phyloP scores from a whole-genome alignment of 2,329 filamentous ascomycete species.

The Pseudocercospora crystallina region DNA sequence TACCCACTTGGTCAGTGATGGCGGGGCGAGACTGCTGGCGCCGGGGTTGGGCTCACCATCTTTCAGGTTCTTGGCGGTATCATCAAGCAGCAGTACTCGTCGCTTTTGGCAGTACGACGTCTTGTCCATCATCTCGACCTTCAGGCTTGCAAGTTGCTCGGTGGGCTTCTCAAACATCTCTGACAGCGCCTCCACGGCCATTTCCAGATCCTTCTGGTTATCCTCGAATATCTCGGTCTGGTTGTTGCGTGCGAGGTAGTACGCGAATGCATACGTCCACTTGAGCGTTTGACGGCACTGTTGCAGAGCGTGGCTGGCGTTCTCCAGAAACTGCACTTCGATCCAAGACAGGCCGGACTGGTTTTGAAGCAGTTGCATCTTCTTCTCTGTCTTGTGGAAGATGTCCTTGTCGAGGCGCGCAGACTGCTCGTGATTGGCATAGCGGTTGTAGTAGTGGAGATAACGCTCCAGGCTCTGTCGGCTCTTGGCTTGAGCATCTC shows the following conservation, averaged over 20 bases:
- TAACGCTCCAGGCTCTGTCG: slow-evolving; percentile 92
- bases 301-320: slow-evolving; percentile 88
- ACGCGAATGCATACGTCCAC: slow-evolving; percentile 99
- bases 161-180: slow-evolving; percentile 99
- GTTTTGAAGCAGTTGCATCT: slow-evolving; percentile 95
- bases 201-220: slow-evolving; percentile 96
- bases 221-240: slow-evolving; percentile 96
- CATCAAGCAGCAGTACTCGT: slow-evolving; percentile 81
- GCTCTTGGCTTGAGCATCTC: slow-evolving; percentile 88
- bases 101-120: slow-evolving; percentile 95
- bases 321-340: slow-evolving; percentile 94
- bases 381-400: slow-evolving; percentile 94
- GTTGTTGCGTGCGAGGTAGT: slow-evolving; percentile 95
- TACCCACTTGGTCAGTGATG: slow-evolving; percentile 10
- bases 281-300: slow-evolving; percentile 97
- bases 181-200: slow-evolving; percentile 95
- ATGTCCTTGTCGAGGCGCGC: slow-evolving; percentile 96
- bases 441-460: slow-evolving; percentile 97
- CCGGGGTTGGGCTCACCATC: slow-evolving; percentile 64
- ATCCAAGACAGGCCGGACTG: slow-evolving; percentile 98
- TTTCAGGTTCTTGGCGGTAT: slow-evolving; percentile 89
- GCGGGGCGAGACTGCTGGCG: background rate
- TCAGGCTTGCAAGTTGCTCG: slow-evolving; percentile 78
- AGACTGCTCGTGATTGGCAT: slow-evolving; percentile 97
- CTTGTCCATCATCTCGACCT: slow-evolving; percentile 98